Evolutionary conservation across 148 eudicot species (phyloP), one percentile per base, ranked within the genome.

Genomic region (Selenicereus undatus): DNA sequence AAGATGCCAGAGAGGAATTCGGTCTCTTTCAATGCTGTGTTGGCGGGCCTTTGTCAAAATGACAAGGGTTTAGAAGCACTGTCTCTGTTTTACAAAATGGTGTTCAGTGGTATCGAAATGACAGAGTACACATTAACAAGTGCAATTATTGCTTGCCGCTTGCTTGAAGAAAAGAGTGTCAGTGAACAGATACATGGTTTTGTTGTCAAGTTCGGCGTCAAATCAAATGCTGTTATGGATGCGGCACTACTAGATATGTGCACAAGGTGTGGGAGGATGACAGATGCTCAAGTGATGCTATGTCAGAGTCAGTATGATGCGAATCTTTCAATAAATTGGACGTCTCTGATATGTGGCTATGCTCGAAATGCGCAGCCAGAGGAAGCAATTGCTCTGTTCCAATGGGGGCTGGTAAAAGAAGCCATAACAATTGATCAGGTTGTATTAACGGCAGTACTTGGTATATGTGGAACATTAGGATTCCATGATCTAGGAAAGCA

Each of bases 191-290:
- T 96, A 51, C 95, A 91, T 83, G 91, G 91, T 30, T 96, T 96
- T 85, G 87, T 90, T 74, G 58, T 91, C 65, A 96, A 96, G 84
- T 89, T 89, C 81, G 93, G 94, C 81, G 82, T 79, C 43, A 84
- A 81, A 73, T 70, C 82, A 43, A 90, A 92, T 86, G 87, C 85
- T 58, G 71, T 36, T 83, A 82, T 91, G 52, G 91, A 90, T 86
- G 82, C 97, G 43, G 92, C 98, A 9, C 83, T 96, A 77, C 83
- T 96, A 48, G 93, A 96, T 84, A 93, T 92, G 97, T 92, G 84
- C 82, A 91, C 98, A 29, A 91, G 90, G 87, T 93, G 99, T 81
- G 90, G 87, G 80, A 89, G 93, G 77, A 91, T 93, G 87, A 77
- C 70, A 10, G 93, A 91, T 87, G 99, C 99, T 60, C 89, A 88